Base-by-base conservation (phyloP, 495 filamentous ascomycete genomes). In the Trichoderma reesei region DNA sequence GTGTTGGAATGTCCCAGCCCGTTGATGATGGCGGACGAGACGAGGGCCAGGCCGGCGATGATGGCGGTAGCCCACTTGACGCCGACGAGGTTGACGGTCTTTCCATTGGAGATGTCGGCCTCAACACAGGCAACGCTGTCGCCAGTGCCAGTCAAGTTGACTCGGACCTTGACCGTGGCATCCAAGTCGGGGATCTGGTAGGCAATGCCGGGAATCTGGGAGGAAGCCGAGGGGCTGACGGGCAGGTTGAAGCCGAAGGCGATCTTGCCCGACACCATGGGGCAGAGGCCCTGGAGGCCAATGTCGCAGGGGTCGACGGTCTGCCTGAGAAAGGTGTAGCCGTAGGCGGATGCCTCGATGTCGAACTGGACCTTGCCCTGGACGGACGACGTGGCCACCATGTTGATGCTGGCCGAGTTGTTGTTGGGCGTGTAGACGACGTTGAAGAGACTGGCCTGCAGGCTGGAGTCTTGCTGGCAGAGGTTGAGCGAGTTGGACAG, bases 181-280 rank as follows among this genome's bases (percentile, higher is more conserved):
- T 98, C 94, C 18, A 98, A 83, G 74, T 98, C 94, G 59, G 94
- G 94, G 60, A 98, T 86, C 13, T 83, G 88, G 71, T 93, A 98
- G 26, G 90, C 88, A 67, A 98, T 95, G 44, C 88, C 80, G 60
- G 92, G 93, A 74, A 98, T 89, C 36, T 79, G 68, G 1, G 77
- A 70, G 34, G 87, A 74, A 16, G 90, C 85, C 56, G 78, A 74
- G 13, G 74, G 68, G 9, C 80, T 74, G 13, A 96, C 75, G 9
- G 77, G 65, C 20, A 92, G 74, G 66, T 88, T 89, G 67, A 89
- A 88, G 26, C 83, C 79, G 41, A 96, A 79, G 67, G 88, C 80
- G 74, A 97, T 88, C 66, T 88, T 85, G 70, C 91, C 93, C 2
- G 92, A 82, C 36, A 83, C 87, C 94, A 98, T 98, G 59, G 93